phyloP scores from a whole-genome alignment of 805 yeast species.

The Crinitomyces ghanaensis region DNA sequence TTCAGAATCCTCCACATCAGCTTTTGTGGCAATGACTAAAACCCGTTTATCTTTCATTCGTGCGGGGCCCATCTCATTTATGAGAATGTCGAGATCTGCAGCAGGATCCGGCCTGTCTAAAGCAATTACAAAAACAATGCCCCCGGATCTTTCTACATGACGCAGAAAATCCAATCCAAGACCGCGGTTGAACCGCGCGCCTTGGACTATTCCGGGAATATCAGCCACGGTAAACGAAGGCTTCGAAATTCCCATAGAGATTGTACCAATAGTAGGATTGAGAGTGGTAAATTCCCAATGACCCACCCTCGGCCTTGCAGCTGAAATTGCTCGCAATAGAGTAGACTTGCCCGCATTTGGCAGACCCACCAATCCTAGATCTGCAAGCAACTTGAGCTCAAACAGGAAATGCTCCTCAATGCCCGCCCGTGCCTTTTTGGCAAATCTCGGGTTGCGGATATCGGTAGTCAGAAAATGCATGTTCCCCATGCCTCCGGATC shows the following conservation, averaged over 20 bases:
- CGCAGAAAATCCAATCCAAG: conserved; percentile 89
- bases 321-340: conserved; percentile 70
- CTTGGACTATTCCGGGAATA: conserved; percentile 89
- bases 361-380: conserved; percentile 84
- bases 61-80: conserved; percentile 59
- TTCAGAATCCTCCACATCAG: conserved; percentile 54
- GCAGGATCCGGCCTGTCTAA: conserved; percentile 58
- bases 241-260: conserved; percentile 42
- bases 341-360: conserved; percentile 98
- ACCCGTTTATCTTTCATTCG: conserved; percentile 51
- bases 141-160: conserved; percentile 86
- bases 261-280: conserved; percentile 86
- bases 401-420: conserved; percentile 56
- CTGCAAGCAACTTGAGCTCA: conserved; percentile 83
- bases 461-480: conserved; percentile 83
- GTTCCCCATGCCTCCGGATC: conserved; percentile 91
- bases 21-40: conserved; percentile 86
- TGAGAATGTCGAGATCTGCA: conserved; percentile 47
- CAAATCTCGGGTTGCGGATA: conserved; percentile 82
- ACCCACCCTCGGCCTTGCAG: conserved; percentile 84
- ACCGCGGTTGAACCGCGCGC: conserved; percentile 74
- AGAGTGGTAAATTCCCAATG: conserved; percentile 96
- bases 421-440: conserved; percentile 67
- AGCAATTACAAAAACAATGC: conserved; percentile 76
- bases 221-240: conserved; percentile 84